phyloP scores from a whole-genome alignment of 2,329 filamentous ascomycete species.

The Aulographum hederae region DNA sequence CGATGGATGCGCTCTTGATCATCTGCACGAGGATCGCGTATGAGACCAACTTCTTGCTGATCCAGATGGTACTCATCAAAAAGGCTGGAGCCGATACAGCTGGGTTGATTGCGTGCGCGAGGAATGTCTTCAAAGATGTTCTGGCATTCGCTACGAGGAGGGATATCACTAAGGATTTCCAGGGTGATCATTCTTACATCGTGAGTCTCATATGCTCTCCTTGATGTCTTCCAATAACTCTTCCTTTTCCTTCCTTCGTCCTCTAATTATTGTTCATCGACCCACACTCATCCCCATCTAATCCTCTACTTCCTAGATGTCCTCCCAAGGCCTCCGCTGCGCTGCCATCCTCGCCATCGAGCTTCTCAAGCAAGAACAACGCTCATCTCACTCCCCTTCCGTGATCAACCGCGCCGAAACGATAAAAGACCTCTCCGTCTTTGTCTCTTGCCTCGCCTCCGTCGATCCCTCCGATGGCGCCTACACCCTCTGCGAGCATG shows the following conservation, averaged over 20 bases:
- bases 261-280: too few relatives aligned
- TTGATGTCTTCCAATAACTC: too few relatives aligned
- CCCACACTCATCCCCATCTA: too few relatives aligned
- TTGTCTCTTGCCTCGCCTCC: constrained; percentile 21
- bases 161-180: constrained; percentile 23
- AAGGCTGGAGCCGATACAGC: constrained; percentile 14
- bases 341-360: constrained; percentile 25
- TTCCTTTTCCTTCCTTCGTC: too few relatives aligned
- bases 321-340: constrained; percentile 21
- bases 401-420: constrained; percentile 23
- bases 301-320: constrained; percentile 9
- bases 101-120: constrained; percentile 18
- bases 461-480: constrained; percentile 21
- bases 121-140: constrained; percentile 19
- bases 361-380: constrained; percentile 23
- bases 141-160: constrained; percentile 18
- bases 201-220: constrained; percentile 5
- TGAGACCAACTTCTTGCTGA: constrained; percentile 39
- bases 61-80: constrained; percentile 37
- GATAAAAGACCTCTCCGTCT: constrained; percentile 26
- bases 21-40: constrained; percentile 27
- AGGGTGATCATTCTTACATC: constrained; percentile 21
- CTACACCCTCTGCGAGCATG: constrained; percentile 23
- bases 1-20: constrained; percentile 27
- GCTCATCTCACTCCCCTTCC: constrained; percentile 6